Percentiles rank a stretch among this genome's conserved stretches.
These are phyloP conservation scores for Xerocomellus chrysenteron DNA, from an alignment of 768 basidiomycete genomes.

Conservation along the genomic window DNA sequence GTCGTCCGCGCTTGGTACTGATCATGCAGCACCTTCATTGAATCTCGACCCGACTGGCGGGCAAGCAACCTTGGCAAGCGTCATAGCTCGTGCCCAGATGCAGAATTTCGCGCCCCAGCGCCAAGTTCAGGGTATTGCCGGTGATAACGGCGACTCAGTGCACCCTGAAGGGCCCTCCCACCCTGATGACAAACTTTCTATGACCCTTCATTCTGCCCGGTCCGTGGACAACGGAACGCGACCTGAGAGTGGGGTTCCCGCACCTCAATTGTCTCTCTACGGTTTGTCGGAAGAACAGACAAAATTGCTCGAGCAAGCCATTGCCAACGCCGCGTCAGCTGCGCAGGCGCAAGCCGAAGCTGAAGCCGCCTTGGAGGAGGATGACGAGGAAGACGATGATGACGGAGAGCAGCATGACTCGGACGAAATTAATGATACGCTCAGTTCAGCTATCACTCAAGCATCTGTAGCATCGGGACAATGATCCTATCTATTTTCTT, in stretches of 20 bases:
- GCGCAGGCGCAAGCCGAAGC: conserved; percentile 80
- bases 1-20: conserved; percentile 50
- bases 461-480: conserved; percentile 5
- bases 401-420: conserved; percentile 36
- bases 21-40: conserved; percentile 30
- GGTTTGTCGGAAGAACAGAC: conserved; percentile 75
- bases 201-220: conserved; percentile 6
- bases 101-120: conserved; percentile 37
- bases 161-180: conserved; percentile 14
- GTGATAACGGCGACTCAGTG: not conserved
- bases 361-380: conserved; percentile 72
- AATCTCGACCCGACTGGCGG: conserved; percentile 49
- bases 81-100: conserved; percentile 68
- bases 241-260: conserved; percentile 4
- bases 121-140: conserved; percentile 10
- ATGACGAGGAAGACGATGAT: conserved; percentile 53
- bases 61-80: conserved; percentile 68
- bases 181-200: conserved; percentile 1
- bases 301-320: conserved; percentile 66
- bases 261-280: conserved; percentile 58
- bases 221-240: conserved; percentile 9
- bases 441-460: conserved; percentile 11
- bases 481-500: conserved; percentile 25
- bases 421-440: conserved; percentile 16
- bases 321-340: conserved; percentile 69